Evolutionary conservation across 441 rosid species (phyloP).

Genomic region (Populus trichocarpa): DNA sequence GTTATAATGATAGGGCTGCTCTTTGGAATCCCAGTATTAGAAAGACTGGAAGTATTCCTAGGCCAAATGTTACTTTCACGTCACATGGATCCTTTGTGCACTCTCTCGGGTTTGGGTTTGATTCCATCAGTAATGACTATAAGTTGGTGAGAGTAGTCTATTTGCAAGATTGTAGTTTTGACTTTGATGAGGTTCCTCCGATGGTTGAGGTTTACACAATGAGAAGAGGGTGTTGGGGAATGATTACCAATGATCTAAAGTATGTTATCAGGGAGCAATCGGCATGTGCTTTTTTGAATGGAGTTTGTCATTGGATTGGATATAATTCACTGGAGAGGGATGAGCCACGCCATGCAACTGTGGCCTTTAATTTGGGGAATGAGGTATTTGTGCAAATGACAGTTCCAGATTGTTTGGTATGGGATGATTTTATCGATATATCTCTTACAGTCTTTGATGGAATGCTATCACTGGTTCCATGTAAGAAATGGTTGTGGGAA

Average conservation of each 20-base stretch:
- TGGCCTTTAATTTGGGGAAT: background rate
- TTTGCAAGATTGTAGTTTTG: background rate
- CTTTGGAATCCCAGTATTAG: slow-evolving; percentile 3
- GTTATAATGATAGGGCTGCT: background rate
- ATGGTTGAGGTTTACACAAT: background rate
- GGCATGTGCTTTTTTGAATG: background rate
- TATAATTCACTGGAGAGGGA: background rate
- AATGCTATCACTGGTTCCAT: background rate
- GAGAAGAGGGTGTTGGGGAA: background rate
- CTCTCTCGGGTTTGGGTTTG: slow-evolving; percentile 2
- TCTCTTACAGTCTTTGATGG: background rate
- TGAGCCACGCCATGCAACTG: background rate
- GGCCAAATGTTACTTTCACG: background rate
- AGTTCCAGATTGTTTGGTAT: background rate
- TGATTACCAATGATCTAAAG: background rate
- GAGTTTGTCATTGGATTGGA: slow-evolving; percentile 6
- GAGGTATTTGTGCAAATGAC: background rate
- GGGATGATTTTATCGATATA: background rate
- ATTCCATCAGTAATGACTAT: slow-evolving; percentile 2
- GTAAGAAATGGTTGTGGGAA: background rate
- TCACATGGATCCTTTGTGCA: background rate
- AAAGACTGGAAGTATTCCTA: background rate
- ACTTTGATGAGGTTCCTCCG: background rate
- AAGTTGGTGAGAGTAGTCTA: background rate
- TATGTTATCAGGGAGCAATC: background rate